Percentiles rank a stretch among this genome's conserved stretches.
These are phyloP conservation scores for Rhizopogon vinicolor DNA, from an alignment of 768 basidiomycete genomes.

Conservation along the genomic window DNA sequence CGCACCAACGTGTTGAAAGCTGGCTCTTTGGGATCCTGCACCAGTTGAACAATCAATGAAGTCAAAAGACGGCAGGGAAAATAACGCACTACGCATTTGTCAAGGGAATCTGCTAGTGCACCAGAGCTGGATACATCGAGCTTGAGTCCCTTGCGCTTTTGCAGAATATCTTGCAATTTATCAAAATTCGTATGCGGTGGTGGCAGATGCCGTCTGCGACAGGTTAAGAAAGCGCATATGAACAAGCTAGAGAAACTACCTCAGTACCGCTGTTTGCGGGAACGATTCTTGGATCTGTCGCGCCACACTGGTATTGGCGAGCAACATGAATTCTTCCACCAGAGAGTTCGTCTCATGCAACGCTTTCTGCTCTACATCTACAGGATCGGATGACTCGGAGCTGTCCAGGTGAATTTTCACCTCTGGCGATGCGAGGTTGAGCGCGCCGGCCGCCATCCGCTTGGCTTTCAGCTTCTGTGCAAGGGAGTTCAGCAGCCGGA, in stretches of 20 bases:
- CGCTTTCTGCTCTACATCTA: slow-evolving; percentile 96
- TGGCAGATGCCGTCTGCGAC: slow-evolving; percentile 75
- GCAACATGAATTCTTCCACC: slow-evolving; percentile 98
- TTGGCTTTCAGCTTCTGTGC: slow-evolving; percentile 80
- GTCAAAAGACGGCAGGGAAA: not conserved
- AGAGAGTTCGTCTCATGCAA: slow-evolving; percentile 90
- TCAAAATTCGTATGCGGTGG: slow-evolving; percentile 95
- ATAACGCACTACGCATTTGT: slow-evolving; percentile 72
- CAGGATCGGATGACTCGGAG: slow-evolving; percentile 89
- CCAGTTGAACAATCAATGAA: slow-evolving; percentile 1
- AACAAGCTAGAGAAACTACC: slow-evolving; percentile 36
- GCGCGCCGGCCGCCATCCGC: slow-evolving; percentile 93
- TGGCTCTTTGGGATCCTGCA: slow-evolving; percentile 74
- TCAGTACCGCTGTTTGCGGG: slow-evolving; percentile 91
- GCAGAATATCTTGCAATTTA: slow-evolving; percentile 86
- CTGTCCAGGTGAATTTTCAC: slow-evolving; percentile 96
- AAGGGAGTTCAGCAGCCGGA: slow-evolving; percentile 83
- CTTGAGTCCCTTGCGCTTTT: slow-evolving; percentile 76
- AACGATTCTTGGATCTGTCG: slow-evolving; percentile 89
- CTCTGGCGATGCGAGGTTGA: slow-evolving; percentile 97
- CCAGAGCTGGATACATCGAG: slow-evolving; percentile 91
- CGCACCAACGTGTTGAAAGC: slow-evolving; percentile 97
- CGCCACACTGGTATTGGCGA: slow-evolving; percentile 95
- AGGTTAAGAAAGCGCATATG: not conserved
- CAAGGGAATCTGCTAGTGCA: slow-evolving; percentile 82